Evolutionary conservation across 257 asterid species (phyloP).

Genomic region (Solanum habrochaites): DNA sequence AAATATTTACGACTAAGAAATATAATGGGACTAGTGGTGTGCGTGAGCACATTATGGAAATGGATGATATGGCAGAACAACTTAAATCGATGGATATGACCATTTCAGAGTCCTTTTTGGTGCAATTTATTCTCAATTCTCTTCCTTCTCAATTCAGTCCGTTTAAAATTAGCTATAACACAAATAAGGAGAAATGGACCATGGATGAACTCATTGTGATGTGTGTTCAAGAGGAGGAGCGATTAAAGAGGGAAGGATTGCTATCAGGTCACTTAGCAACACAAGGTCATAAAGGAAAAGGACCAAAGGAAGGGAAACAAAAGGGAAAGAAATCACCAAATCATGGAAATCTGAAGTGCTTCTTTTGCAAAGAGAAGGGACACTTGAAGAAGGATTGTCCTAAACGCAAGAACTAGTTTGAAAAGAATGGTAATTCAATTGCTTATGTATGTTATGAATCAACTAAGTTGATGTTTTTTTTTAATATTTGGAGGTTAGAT

Average conservation of each 20-base stretch:
- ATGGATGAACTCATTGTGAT: neutral
- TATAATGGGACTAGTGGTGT: neutral
- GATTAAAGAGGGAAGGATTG: neutral
- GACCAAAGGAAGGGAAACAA: neutral
- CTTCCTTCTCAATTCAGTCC: neutral
- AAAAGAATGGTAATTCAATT: neutral
- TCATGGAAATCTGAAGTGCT: neutral
- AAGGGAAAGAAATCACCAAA: neutral
- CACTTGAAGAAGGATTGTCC: neutral
- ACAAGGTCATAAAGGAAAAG: neutral
- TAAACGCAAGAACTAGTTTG: neutral
- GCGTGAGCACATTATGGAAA: neutral
- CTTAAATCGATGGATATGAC: neutral
- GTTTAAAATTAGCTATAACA: neutral
- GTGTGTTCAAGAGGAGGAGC: conserved; percentile 4
- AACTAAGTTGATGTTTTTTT: neutral
- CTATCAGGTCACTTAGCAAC: neutral
- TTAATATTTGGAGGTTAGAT: neutral
- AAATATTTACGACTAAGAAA: neutral
- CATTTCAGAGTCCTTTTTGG: conserved; percentile 1
- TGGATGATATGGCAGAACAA: neutral
- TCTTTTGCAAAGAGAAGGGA: neutral
- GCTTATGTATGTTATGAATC: neutral
- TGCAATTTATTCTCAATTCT: neutral
- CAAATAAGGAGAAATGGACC: neutral